Evolutionary conservation across 2,329 filamentous ascomycete species (phyloP).

Genomic region (Ceratocystis diversiconidia): DNA sequence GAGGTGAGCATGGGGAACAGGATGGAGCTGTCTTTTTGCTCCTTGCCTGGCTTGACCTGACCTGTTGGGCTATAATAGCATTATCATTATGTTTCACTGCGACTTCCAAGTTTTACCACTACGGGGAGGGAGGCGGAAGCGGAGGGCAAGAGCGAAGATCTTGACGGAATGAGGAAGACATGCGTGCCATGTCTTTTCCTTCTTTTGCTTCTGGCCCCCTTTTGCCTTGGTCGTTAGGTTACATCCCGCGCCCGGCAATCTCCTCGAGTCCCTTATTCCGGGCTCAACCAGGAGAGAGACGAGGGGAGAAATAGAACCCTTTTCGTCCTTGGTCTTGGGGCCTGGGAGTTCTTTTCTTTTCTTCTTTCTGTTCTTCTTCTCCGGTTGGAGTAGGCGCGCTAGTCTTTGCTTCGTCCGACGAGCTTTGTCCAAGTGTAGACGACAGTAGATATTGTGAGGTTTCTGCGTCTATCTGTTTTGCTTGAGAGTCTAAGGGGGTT

Average conservation of each 20-base stretch:
- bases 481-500: too few relatives aligned
- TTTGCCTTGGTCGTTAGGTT: slow-evolving; percentile 17
- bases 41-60: too few relatives aligned
- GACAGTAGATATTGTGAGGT: too few relatives aligned
- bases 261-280: slow-evolving; percentile 3
- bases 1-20: too few relatives aligned
- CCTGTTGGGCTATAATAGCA: too few relatives aligned
- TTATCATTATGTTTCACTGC: too few relatives aligned
- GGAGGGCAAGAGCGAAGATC: too few relatives aligned
- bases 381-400: neutral
- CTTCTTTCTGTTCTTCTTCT: slow-evolving; percentile 6
- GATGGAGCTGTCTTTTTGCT: too few relatives aligned
- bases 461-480: too few relatives aligned
- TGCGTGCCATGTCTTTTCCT: slow-evolving; percentile 23
- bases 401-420: neutral
- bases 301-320: neutral
- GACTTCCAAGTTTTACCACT: too few relatives aligned
- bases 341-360: slow-evolving; percentile 1
- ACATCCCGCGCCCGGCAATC: slow-evolving; percentile 7
- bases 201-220: slow-evolving; percentile 22
- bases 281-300: neutral
- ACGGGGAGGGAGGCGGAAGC: too few relatives aligned
- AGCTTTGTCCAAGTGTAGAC: too few relatives aligned
- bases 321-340: neutral
- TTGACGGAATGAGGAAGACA: neutral